Base-by-base conservation (phyloP, 805 yeast genomes). In the Barnettozyma sucrosica region DNA sequence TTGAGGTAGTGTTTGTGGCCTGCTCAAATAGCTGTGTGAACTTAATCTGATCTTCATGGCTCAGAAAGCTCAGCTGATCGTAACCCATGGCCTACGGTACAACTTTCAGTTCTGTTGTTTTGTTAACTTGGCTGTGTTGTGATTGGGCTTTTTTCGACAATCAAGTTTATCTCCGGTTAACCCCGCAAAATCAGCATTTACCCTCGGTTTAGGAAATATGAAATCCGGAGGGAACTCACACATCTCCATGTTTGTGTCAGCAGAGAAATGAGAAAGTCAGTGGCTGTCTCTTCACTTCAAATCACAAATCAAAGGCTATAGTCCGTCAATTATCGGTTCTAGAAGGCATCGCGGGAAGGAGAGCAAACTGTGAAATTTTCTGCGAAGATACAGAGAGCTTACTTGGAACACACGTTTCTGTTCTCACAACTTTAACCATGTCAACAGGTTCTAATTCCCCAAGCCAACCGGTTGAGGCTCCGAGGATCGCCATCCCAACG, bases 11-110 rank as follows among this genome's bases (percentile, higher is more conserved):
- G 25, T 80, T 77, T 20, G 92, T 89, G 10, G 88, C 82, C n/a
- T 87, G 75, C 52, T 87, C 68, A 63, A 92, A 92, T 53, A 92
- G 72, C 55, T 80, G 80, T 64, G 87, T 95, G 61, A 87, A 92
- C 63, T 87, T 85, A 47, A 75, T 75, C 68, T 92, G 97, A 64
- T 92, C 97, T 33, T 79, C 79, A 20, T 85, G 81, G 4, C 95
- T 81, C 54, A 92, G 79, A 61, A 92, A 92, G 26, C 47, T 47
- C 36, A 47, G 38, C 41, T 39, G 50, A 26, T 47, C 50, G 46
- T 43, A 39, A 10, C 7, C 19, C 41, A 37, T 37, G 24, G 28
- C 41, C 21, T 10, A 20, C 18, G 24, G 4, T 3, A 6, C 18
- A 10, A 28, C 16, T 28, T 28, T 13, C 18, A 21, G 21, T 19